A percentile compares a stretch with the other conserved stretches of the same genome.
Conservation (phyloP, 2,329 filamentous ascomycete species). For the Lachnellula hyalina region DNA sequence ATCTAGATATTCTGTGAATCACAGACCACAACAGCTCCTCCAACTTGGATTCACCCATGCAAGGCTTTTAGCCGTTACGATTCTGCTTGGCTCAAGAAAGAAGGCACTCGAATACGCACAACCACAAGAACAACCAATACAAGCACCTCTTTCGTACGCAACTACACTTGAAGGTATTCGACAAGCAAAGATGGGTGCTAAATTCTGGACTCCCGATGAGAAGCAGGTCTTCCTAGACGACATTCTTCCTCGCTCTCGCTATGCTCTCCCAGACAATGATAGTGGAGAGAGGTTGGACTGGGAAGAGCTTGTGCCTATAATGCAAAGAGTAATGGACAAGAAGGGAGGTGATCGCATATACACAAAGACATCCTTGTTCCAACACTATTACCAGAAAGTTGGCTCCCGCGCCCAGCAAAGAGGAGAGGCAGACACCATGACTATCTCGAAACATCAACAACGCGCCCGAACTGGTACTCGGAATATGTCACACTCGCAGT, state of each 20-base stretch:
- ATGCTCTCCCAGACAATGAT: neutral
- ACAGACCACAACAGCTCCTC: too few relatives aligned
- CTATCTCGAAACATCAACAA: neutral
- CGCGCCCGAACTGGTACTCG: too few relatives aligned
- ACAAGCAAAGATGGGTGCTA: constrained; percentile 6
- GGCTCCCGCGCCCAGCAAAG: neutral
- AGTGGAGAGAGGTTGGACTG: neutral
- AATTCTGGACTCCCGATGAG: constrained; percentile 3
- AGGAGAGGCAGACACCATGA: neutral
- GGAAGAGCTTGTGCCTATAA: constrained; percentile 2
- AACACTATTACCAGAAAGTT: constrained; percentile 15
- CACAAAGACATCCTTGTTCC: constrained; percentile 4
- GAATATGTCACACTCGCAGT: neutral
- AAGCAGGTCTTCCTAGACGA: constrained; percentile 5
- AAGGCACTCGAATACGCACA: too few relatives aligned
- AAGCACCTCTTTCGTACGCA: neutral
- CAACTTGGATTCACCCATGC: too few relatives aligned
- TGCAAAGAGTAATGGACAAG: constrained; percentile 6
- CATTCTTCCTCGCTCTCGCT: constrained; percentile 1
- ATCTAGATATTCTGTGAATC: too few relatives aligned
- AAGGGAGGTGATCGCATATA: neutral
- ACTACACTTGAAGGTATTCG: neutral
- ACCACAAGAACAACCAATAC: too few relatives aligned
- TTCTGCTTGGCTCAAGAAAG: too few relatives aligned
- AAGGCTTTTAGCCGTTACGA: too few relatives aligned